Conservation (phyloP, 768 basidiomycete genomes). For the Hygrophorus pudorinus region DNA sequence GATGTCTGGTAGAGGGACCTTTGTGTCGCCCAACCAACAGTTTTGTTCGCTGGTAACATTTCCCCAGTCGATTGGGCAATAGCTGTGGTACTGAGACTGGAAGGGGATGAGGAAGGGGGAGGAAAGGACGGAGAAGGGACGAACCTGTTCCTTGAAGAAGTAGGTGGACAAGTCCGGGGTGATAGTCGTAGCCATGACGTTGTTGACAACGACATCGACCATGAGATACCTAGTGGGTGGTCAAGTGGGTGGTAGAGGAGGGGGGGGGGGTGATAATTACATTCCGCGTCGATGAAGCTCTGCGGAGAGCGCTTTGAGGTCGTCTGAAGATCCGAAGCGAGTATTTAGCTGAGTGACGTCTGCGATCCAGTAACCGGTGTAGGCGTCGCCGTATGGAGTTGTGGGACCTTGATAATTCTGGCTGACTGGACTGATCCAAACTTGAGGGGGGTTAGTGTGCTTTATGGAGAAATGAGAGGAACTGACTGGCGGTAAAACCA, state of each 20-base stretch:
- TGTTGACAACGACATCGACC: constrained; percentile 81
- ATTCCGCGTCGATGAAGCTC: constrained; percentile 65
- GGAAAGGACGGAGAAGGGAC: not conserved
- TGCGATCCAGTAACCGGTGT: constrained; percentile 80
- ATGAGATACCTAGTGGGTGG: constrained; percentile 52
- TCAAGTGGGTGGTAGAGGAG: not conserved
- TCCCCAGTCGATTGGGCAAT: constrained; percentile 63
- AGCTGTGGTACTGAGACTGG: constrained; percentile 65
- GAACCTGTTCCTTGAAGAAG: constrained; percentile 56
- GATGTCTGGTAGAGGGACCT: constrained; percentile 68
- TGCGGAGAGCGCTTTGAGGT: constrained; percentile 48
- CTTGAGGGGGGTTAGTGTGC: constrained; percentile 20
- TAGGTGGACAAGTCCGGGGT: constrained; percentile 56
- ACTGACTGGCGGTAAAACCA: constrained; percentile 64
- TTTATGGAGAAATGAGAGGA: not conserved
- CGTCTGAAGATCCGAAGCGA: constrained; percentile 55
- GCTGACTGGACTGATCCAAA: constrained; percentile 79
- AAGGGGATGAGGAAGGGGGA: constrained; percentile 5
- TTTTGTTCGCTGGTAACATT: constrained; percentile 62
- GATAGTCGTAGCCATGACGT: constrained; percentile 65
- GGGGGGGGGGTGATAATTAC: constrained; percentile 23
- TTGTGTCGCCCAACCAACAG: constrained; percentile 78
- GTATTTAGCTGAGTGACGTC: constrained; percentile 53
- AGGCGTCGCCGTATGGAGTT: constrained; percentile 70
- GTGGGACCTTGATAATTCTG: constrained; percentile 67